Percentiles rank a stretch among this genome's conserved stretches.
Conservation (phyloP, 352 stramenopile species). For the Phytophthora melonis region DNA sequence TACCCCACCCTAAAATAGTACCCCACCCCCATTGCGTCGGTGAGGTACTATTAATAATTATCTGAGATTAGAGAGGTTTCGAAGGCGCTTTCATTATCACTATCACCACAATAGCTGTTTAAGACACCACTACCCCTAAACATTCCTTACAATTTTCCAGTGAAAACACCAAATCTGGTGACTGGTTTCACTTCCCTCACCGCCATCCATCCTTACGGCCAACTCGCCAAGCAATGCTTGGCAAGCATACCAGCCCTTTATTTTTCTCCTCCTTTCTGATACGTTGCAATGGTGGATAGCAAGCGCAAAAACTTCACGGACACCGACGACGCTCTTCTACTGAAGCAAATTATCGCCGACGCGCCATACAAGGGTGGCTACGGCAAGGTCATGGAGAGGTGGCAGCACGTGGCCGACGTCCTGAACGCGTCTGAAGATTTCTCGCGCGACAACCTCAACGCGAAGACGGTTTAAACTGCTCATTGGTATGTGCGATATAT, state of each 20-base stretch:
- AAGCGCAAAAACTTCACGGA: not conserved
- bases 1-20: too few species aligned
- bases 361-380: not conserved
- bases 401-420: not conserved
- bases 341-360: not conserved
- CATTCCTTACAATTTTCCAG: not conserved
- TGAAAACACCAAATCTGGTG: not conserved
- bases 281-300: not conserved
- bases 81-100: not conserved
- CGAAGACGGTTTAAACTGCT: not conserved
- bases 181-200: not conserved
- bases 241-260: too few species aligned
- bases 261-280: too few species aligned
- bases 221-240: too few species aligned
- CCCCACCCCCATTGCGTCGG: too few species aligned
- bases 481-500: not conserved
- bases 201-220: too few species aligned
- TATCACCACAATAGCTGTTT: not conserved
- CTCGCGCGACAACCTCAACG: not conserved
- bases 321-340: not conserved
- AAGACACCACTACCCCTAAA: not conserved
- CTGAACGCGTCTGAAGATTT: not conserved
- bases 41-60: too few species aligned
- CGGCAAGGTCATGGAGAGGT: not conserved
- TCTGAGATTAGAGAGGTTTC: not conserved